Evolutionary conservation across 2,329 filamentous ascomycete genomes (phyloP), one percentile per base, ranked within the genome.

Genomic region (Leptosphaerulina australis): DNA sequence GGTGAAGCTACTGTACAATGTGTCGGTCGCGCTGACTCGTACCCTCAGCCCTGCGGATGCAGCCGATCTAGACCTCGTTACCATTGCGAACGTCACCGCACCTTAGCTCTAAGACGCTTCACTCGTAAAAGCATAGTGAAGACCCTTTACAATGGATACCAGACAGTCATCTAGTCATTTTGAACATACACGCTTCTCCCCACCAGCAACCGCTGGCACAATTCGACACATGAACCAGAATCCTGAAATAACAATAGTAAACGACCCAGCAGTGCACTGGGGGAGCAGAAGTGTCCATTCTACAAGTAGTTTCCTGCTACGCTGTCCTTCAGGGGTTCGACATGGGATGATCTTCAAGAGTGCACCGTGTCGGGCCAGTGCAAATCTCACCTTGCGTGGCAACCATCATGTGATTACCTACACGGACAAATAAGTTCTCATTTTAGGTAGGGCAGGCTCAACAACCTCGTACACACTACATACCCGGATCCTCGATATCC

Each of bases 21-120:
- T 34, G 14, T 17, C 10, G n/a, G 5, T 37, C 17, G 7, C 8
- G 21, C 37, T 33, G 36, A 43, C 36, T 43, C 36, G 17, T 20
- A 11, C 8, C 2, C 20, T 12, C 15, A 37, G 30, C 30, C 31
- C 11, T 43, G 14, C 48, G 48, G 48, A 29, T 41, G 26, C 36
- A 46, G 48, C 48, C 48, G 48, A 45, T 20, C 41, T 25, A 51
- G 37, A 35, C 22, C 17, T 12, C 20, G 17, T 29, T 20, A 35
- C 17, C 20, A 14, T 14, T 26, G 26, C 46, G 15, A 15, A 45
- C 41, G 48, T 51, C 48, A 41, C 21, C 1, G 22, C 21, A 21
- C 34, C 24, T 35, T 20, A 39, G 22, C 7, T n/a, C 22, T 17
- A 15, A n/a, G 4, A 43, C 26, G 31, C 45, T 14, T 45, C 12